These are phyloP conservation scores for Perkinsus marinus DNA, from an alignment of 169 alveolate genomes.

Conservation along the genomic window DNA sequence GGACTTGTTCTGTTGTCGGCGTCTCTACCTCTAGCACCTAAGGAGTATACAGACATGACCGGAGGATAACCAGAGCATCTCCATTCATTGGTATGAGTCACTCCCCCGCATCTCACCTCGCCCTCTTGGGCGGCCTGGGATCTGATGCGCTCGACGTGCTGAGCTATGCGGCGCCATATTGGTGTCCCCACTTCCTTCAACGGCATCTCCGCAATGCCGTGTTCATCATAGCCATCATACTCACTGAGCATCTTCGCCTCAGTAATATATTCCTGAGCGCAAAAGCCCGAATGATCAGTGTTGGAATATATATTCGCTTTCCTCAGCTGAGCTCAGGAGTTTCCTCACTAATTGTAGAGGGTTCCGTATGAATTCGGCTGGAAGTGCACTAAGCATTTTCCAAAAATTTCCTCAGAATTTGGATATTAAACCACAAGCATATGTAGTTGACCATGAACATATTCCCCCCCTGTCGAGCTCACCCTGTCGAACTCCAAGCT, in stretches of 20 bases:
- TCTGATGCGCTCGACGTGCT: constrained; percentile 2
- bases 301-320: too few species aligned
- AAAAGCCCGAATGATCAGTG: too few species aligned
- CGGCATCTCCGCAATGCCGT: constrained; percentile 27
- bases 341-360: too few species aligned
- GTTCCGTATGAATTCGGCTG: too few species aligned
- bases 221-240: constrained; percentile 45
- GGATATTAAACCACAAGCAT: too few species aligned
- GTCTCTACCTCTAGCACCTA: constrained; percentile 26
- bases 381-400: too few species aligned
- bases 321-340: too few species aligned
- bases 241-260: constrained; percentile 63
- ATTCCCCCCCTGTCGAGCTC: background rate
- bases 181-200: constrained; percentile 26
- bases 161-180: constrained; percentile 11
- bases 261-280: background rate
- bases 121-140: constrained; percentile 7
- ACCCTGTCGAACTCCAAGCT: constrained; percentile 69
- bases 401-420: too few species aligned
- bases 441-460: too few species aligned
- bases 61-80: too few species aligned
- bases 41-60: too few species aligned
- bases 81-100: background rate
- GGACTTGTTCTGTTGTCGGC: constrained; percentile 31
- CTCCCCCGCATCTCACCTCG: constrained; percentile 3